phyloP scores from a whole-genome alignment of 805 yeast genomes.

The Metschnikowia amazonensis region DNA sequence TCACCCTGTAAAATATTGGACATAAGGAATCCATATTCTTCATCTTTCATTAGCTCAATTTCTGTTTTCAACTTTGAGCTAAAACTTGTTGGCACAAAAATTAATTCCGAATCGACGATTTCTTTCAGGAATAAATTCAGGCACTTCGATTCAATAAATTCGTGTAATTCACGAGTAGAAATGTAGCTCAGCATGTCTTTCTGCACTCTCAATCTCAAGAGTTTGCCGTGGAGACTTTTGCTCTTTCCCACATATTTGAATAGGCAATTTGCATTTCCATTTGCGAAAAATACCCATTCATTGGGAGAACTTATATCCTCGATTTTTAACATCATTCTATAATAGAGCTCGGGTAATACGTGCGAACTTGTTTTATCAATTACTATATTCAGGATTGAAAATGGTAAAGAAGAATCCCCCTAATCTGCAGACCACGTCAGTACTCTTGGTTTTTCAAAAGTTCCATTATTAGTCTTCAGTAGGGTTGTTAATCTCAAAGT shows the following conservation, averaged over 20 bases:
- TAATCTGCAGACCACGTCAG: neutral
- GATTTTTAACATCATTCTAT: neutral
- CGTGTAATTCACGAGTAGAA: constrained; percentile 38
- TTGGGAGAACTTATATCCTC: constrained; percentile 5
- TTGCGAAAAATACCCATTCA: constrained; percentile 45
- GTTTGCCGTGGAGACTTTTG: constrained; percentile 30
- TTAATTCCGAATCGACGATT: constrained; percentile 32
- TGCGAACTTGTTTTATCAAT: neutral
- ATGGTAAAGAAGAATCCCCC: neutral
- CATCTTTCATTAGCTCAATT: constrained; percentile 34
- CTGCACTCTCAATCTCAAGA: constrained; percentile 36
- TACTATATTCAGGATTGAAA: neutral
- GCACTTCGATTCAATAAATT: constrained; percentile 37
- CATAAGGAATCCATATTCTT: constrained; percentile 41
- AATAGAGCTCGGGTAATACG: too few species aligned
- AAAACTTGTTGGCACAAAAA: constrained; percentile 29
- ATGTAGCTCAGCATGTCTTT: constrained; percentile 34
- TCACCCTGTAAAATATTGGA: constrained; percentile 39
- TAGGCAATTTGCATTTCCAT: constrained; percentile 49
- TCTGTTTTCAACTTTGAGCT: constrained; percentile 24
- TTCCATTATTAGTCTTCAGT: neutral
- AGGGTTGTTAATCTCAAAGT: neutral
- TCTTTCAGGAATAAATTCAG: constrained; percentile 27
- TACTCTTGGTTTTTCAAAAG: too few species aligned
- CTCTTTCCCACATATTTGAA: constrained; percentile 38